These are phyloP conservation scores for Cicer cuneatum DNA, from an alignment of 306 rosid genomes.

Conservation along the genomic window DNA sequence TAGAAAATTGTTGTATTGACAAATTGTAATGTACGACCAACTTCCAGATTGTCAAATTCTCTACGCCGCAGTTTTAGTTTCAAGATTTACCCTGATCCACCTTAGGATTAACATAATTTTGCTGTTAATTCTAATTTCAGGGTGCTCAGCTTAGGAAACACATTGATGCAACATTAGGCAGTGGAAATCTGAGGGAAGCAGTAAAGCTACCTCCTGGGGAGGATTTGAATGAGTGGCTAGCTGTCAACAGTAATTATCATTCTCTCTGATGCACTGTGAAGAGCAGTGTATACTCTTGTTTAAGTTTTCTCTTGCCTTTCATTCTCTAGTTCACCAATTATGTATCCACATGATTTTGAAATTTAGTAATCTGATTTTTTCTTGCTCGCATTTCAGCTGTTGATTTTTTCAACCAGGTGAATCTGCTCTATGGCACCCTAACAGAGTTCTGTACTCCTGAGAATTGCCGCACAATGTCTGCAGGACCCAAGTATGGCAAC, in stretches of 20 bases:
- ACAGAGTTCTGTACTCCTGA: constrained; percentile 97
- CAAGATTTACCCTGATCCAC: constrained; percentile 3
- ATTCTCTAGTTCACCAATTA: constrained; percentile 36
- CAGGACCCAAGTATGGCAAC: constrained; percentile 94
- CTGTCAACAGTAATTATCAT: constrained; percentile 82
- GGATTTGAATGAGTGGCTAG: constrained; percentile 99
- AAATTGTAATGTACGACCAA: background rate
- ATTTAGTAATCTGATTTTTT: constrained; percentile 41
- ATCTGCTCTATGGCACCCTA: constrained; percentile 97
- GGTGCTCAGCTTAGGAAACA: constrained; percentile 98
- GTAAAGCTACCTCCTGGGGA: constrained; percentile 99
- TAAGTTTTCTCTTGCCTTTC: constrained; percentile 30
- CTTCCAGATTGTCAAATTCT: constrained; percentile 10
- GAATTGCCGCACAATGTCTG: constrained; percentile 98
- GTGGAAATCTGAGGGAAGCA: constrained; percentile 99
- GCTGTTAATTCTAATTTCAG: constrained; percentile 56
- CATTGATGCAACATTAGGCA: constrained; percentile 97
- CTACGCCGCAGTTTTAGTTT: constrained; percentile 19
- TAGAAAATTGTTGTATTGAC: background rate
- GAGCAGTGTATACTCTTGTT: constrained; percentile 41
- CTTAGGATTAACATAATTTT: constrained; percentile 16
- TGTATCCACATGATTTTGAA: constrained; percentile 44
- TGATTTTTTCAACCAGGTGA: constrained; percentile 99
- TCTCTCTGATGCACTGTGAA: constrained; percentile 43
- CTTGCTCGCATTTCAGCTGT: constrained; percentile 70